These are phyloP conservation scores for Plasmodium inui DNA, from an alignment of 169 alveolate genomes.

Conservation along the genomic window DNA sequence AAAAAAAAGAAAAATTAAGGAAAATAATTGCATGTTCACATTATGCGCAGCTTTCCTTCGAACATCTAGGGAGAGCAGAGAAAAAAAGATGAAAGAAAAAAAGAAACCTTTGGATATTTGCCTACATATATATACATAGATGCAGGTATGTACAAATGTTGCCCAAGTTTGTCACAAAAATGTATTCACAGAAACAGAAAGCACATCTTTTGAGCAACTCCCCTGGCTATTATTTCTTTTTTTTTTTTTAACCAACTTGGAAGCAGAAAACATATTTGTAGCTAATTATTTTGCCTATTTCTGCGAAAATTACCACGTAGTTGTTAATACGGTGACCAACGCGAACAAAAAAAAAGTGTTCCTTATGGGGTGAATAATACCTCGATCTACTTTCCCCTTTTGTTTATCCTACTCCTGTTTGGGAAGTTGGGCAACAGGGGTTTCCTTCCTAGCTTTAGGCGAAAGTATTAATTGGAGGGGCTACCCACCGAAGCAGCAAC, in stretches of 20 bases:
- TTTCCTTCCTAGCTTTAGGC: neutral
- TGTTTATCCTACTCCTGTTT: neutral
- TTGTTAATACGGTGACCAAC: neutral
- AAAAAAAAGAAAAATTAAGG: neutral
- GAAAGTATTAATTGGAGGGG: neutral
- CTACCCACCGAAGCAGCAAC: neutral
- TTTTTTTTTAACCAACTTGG: neutral
- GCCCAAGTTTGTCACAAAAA: neutral
- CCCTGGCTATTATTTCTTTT: neutral
- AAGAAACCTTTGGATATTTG: neutral
- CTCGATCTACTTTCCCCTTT: neutral
- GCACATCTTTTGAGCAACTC: neutral
- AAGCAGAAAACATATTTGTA: neutral
- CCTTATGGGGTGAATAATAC: neutral
- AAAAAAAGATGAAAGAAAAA: neutral
- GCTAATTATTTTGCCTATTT: neutral
- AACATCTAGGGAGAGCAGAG: neutral
- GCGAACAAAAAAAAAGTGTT: neutral
- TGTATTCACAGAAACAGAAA: neutral
- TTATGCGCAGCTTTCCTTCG: neutral
- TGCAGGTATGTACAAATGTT: neutral
- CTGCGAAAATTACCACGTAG: neutral
- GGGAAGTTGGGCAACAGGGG: neutral
- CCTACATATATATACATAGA: neutral
- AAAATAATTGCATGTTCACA: neutral